phyloP scores from a whole-genome alignment of 352 stramenopile species.

The Phytopythium oedochilum region DNA sequence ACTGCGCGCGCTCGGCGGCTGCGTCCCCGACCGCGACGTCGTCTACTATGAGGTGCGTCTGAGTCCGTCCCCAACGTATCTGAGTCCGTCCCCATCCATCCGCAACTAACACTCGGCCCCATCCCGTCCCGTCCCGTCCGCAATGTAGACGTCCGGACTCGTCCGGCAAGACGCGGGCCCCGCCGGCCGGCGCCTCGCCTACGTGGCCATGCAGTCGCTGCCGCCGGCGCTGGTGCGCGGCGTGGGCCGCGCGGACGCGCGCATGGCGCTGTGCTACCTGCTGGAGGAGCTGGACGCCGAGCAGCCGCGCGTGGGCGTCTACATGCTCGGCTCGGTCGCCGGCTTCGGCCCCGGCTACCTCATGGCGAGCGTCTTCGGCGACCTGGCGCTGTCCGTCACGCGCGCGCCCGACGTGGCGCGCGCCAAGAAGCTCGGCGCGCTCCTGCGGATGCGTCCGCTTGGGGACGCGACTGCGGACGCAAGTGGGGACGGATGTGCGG shows the following conservation, averaged over 20 bases:
- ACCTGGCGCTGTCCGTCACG: slow-evolving; percentile 7
- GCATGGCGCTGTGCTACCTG: slow-evolving; percentile 29
- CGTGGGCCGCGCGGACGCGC: slow-evolving; percentile 22
- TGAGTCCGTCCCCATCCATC: too few species aligned
- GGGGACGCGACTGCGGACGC: too few species aligned
- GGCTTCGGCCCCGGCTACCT: slow-evolving; percentile 3
- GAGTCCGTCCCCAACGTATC: neutral
- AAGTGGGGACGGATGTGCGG: too few species aligned
- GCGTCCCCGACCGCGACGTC: slow-evolving; percentile 36
- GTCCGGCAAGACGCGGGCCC: slow-evolving; percentile 16
- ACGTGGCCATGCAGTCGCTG: slow-evolving; percentile 40
- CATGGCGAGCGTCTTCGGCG: slow-evolving; percentile 7
- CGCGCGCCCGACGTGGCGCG: slow-evolving; percentile 8
- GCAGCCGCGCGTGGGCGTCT: slow-evolving; percentile 16
- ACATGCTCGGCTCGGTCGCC: slow-evolving; percentile 6
- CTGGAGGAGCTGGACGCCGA: slow-evolving; percentile 25
- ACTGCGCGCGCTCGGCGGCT: slow-evolving; percentile 14
- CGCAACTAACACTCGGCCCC: too few species aligned
- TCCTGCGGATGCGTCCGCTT: too few species aligned
- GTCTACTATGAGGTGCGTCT: slow-evolving; percentile 31
- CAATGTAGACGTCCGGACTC: slow-evolving; percentile 16
- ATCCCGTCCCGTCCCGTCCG: too few species aligned
- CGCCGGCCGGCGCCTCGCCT: slow-evolving; percentile 26
- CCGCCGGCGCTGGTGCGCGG: slow-evolving; percentile 20
- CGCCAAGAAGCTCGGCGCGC: slow-evolving; percentile 8